These are phyloP conservation scores for sweet orange (Citrus sinensis) DNA, from an alignment of 345 rosid genomes.

Conservation along the genomic window DNA sequence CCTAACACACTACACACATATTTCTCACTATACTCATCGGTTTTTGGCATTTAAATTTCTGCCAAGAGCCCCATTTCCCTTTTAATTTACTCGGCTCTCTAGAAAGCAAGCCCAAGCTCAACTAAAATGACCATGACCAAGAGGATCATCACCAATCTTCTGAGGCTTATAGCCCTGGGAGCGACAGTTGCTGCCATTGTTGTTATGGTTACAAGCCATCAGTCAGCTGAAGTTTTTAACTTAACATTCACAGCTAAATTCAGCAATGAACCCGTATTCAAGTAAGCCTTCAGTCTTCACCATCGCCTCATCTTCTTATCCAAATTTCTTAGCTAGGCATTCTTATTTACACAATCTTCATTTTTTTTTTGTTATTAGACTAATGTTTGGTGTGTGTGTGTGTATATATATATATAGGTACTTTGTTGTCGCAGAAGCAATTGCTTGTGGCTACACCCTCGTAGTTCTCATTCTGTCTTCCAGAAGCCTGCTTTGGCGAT, in stretches of 20 bases:
- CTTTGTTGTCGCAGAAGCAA: conserved; percentile 49
- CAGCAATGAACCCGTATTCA: conserved; percentile 43
- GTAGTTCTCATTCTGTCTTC: conserved; percentile 29
- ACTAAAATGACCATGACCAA: conserved; percentile 15
- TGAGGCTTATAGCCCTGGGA: conserved; percentile 44
- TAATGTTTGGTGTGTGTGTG: background rate
- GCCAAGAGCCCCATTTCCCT: background rate
- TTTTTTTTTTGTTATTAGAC: background rate
- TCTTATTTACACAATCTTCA: background rate
- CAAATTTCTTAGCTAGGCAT: background rate
- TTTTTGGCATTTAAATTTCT: conserved; percentile 5
- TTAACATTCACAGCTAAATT: conserved; percentile 55
- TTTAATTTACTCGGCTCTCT: background rate
- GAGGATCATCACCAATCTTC: conserved; percentile 18
- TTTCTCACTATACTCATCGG: background rate
- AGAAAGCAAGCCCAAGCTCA: background rate
- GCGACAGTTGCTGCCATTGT: conserved; percentile 36
- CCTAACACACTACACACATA: background rate
- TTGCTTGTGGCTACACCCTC: conserved; percentile 38
- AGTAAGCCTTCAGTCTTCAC: conserved; percentile 23
- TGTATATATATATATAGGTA: conserved; percentile 16
- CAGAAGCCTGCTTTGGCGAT: conserved; percentile 22
- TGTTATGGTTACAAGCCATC: conserved; percentile 46
- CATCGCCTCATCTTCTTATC: background rate
- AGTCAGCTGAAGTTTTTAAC: conserved; percentile 42